Conservation (phyloP, 495 filamentous ascomycete genomes). For the Hypoxylon fuscum region DNA sequence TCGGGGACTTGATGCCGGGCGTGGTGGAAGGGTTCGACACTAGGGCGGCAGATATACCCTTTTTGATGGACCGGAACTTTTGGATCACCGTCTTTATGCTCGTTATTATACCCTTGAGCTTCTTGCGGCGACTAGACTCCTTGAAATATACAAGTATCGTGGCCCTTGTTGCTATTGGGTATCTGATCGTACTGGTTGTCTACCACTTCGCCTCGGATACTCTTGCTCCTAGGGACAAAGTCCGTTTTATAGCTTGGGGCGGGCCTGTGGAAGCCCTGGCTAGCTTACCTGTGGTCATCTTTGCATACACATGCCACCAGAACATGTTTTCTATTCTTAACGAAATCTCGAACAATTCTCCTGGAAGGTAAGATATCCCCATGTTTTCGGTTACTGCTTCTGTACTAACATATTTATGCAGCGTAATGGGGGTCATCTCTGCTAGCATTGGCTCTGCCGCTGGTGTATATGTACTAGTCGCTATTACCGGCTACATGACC, state of each 20-base stretch:
- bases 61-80: slow-evolving; percentile 87
- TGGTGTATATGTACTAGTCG: slow-evolving; percentile 86
- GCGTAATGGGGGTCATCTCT: slow-evolving; percentile 80
- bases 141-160: slow-evolving; percentile 96
- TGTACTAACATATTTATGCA: slow-evolving; percentile 50
- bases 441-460: slow-evolving; percentile 85
- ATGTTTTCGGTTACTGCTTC: background rate
- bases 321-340: slow-evolving; percentile 99
- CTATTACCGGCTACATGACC: slow-evolving; percentile 93
- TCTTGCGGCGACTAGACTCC: slow-evolving; percentile 88
- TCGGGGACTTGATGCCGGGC: slow-evolving; percentile 97
- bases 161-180: slow-evolving; percentile 90
- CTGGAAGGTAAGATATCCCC: slow-evolving; percentile 44
- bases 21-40: slow-evolving; percentile 77
- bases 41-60: slow-evolving; percentile 66
- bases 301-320: slow-evolving; percentile 98
- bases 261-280: slow-evolving; percentile 81
- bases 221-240: slow-evolving; percentile 70
- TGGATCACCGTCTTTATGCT: slow-evolving; percentile 99
- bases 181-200: slow-evolving; percentile 88
- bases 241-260: slow-evolving; percentile 79
- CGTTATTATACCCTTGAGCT: slow-evolving; percentile 92
- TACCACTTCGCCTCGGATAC: slow-evolving; percentile 90
- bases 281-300: slow-evolving; percentile 93
- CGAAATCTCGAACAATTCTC: slow-evolving; percentile 87